These are phyloP conservation scores for Lathyrus tuberosus DNA, from an alignment of 306 rosid genomes.

Conservation along the genomic window DNA sequence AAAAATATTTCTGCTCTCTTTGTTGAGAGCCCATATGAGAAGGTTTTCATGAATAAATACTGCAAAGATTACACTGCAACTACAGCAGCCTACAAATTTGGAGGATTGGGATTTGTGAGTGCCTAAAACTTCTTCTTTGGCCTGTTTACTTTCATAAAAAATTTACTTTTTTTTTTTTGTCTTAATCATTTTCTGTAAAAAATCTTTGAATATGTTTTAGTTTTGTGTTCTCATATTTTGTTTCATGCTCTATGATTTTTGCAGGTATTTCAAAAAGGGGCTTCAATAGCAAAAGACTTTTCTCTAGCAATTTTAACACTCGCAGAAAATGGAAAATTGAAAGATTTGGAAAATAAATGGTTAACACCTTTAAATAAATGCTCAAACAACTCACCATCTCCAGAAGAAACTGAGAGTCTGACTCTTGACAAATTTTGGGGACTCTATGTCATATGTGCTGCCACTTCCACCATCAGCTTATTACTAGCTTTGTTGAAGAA, in stretches of 20 bases:
- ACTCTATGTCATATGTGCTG: slow-evolving; percentile 49
- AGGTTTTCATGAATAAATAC: slow-evolving; percentile 54
- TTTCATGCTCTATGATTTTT: neutral
- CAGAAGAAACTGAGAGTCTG: slow-evolving; percentile 39
- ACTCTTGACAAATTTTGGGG: slow-evolving; percentile 50
- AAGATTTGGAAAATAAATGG: too few relatives aligned
- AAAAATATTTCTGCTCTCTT: slow-evolving; percentile 52
- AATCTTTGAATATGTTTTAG: too few relatives aligned
- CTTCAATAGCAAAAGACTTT: too few relatives aligned
- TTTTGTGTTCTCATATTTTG: neutral
- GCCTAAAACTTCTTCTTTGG: slow-evolving; percentile 7
- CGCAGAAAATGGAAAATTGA: too few relatives aligned
- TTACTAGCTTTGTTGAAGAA: slow-evolving; percentile 16
- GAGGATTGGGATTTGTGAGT: slow-evolving; percentile 78
- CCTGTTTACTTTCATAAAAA: neutral
- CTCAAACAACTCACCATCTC: slow-evolving; percentile 37
- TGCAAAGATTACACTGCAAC: slow-evolving; percentile 48
- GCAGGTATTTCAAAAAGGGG: too few relatives aligned
- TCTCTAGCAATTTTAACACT: too few relatives aligned
- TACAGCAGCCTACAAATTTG: slow-evolving; percentile 46
- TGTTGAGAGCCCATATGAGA: slow-evolving; percentile 60
- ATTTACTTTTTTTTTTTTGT: neutral
- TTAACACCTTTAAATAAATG: slow-evolving; percentile 6
- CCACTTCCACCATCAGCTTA: slow-evolving; percentile 52
- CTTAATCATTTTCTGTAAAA: too few relatives aligned